Evolutionary conservation across 805 yeast species (phyloP).

Genomic region (Spencermartinsiella europaea): DNA sequence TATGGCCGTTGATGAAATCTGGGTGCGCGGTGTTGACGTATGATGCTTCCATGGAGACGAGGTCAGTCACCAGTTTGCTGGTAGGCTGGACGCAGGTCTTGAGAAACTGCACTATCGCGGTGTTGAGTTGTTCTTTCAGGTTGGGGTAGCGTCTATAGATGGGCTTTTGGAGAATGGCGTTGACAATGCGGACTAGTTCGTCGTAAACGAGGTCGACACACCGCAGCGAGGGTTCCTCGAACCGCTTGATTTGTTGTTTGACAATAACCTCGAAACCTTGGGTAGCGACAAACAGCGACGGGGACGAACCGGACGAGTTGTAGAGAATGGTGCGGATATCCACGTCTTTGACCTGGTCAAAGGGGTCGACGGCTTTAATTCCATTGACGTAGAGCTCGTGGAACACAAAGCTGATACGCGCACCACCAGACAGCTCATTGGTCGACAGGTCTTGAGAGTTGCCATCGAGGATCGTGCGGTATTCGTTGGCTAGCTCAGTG

Average conservation of each 20-base stretch:
- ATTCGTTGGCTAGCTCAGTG: constrained; percentile 88
- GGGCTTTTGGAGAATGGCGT: constrained; percentile 76
- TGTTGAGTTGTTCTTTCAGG: constrained; percentile 79
- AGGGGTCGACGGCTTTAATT: constrained; percentile 86
- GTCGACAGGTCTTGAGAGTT: constrained; percentile 84
- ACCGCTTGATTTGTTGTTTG: constrained; percentile 86
- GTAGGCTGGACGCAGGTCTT: constrained; percentile 81
- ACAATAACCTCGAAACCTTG: constrained; percentile 95
- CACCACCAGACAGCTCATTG: constrained; percentile 94
- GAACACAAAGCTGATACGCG: constrained; percentile 93
- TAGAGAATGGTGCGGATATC: constrained; percentile 96
- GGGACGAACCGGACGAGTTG: constrained; percentile 94
- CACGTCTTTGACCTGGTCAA: constrained; percentile 90
- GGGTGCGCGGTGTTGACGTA: constrained; percentile 98
- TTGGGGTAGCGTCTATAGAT: constrained; percentile 86
- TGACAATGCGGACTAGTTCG: constrained; percentile 84
- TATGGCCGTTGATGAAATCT: constrained; percentile 88
- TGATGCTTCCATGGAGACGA: constrained; percentile 82
- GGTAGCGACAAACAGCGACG: constrained; percentile 93
- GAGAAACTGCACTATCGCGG: constrained; percentile 71
- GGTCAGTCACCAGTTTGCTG: constrained; percentile 74
- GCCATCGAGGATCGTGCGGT: constrained; percentile 86
- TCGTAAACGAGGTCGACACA: constrained; percentile 89
- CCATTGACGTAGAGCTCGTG: constrained; percentile 95
- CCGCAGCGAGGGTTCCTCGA: constrained; percentile 88